Conservation (phyloP, 495 filamentous ascomycete genomes). For the Lasiosphaeria miniovina region DNA sequence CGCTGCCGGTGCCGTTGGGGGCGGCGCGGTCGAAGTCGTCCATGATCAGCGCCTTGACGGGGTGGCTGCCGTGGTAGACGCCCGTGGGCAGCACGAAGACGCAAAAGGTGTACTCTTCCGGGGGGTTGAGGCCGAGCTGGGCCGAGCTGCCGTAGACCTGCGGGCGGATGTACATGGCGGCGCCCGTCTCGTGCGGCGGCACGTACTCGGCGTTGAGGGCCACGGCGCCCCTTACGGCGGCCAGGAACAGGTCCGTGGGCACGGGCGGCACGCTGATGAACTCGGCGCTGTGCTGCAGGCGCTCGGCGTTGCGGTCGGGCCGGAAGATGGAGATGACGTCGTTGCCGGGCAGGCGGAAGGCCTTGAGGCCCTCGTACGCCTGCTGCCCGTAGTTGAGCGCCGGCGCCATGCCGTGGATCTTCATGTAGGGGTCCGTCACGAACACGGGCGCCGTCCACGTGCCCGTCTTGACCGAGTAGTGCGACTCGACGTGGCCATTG, state of each 20-base stretch:
- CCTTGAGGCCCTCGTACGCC: conserved; percentile 91
- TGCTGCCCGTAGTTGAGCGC: conserved; percentile 92
- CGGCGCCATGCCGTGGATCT: conserved; percentile 85
- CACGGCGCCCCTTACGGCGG: conserved; percentile 74
- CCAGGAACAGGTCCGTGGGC: conserved; percentile 67
- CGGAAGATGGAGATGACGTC: conserved; percentile 74
- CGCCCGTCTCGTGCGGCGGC: conserved; percentile 76
- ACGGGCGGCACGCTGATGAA: conserved; percentile 78
- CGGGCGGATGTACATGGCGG: conserved; percentile 85
- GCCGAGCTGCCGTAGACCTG: conserved; percentile 79
- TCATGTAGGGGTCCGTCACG: conserved; percentile 71
- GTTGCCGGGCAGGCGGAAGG: conserved; percentile 69
- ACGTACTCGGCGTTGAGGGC: conserved; percentile 83
- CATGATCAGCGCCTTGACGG: conserved; percentile 75
- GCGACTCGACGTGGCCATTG: conserved; percentile 74
- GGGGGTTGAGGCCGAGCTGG: conserved; percentile 75
- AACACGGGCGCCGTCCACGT: conserved; percentile 73
- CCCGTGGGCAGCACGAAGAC: conserved; percentile 85
- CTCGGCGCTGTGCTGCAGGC: conserved; percentile 72
- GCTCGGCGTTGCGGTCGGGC: conserved; percentile 72
- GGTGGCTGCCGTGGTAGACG: conserved; percentile 82
- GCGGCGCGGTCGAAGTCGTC: conserved; percentile 75
- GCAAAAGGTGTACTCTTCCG: conserved; percentile 83
- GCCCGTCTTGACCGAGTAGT: conserved; percentile 65
- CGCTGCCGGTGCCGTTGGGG: conserved; percentile 68